Base-by-base conservation (phyloP, 2,329 filamentous ascomycete species). In the Pyrenophora seminiperda region DNA sequence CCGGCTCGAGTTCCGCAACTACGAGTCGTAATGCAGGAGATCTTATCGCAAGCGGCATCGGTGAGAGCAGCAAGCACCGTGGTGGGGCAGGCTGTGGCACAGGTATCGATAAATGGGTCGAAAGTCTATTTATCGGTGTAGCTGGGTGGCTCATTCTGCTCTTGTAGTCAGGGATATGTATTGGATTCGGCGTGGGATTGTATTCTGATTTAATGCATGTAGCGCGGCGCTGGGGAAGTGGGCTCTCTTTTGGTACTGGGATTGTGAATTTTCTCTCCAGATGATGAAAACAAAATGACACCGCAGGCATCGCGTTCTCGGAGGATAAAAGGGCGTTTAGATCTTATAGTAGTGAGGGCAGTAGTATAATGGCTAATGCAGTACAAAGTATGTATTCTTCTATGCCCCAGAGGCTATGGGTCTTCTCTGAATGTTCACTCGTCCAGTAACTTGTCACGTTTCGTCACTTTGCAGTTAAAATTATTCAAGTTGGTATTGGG, bases 101-200 rank as follows among this genome's bases (percentile, higher is more conserved):
- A 27, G 63, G 63, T 10, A 30, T 65, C 0, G 66, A 68, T 17
- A 65, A 49, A 32, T 66, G 61, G 62, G 43, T 58, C 5, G 67
- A 71, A 47, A 53, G 57, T 10, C 1, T 66, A 9, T 29, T 70
- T 2, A 47, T 72, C 9, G 65, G 63, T 1, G 24, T 58, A 11
- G 65, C 62, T 0, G 67, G 68, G 5, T 72, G 67, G 67, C 7
- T 68, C 9, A 4, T 68, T 3, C 41, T 67, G 53, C 19, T 66
- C 18, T 11, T 67, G 7, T 72, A 50, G 24, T 3, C 63, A 46
- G 40, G 2, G 24, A 4, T 20, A 29, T n/a, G 14, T 18, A 7
- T 18, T n/a, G 22, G 13, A 22, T 4, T n/a, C n/a, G n/a, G n/a
- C n/a, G 3, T 14, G 10, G 19, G 13, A 11, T 37, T 22, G 13